Evolutionary conservation across 108 stramenopile species (phyloP).

Genomic region (Cylindrotheca fusiformis): DNA sequence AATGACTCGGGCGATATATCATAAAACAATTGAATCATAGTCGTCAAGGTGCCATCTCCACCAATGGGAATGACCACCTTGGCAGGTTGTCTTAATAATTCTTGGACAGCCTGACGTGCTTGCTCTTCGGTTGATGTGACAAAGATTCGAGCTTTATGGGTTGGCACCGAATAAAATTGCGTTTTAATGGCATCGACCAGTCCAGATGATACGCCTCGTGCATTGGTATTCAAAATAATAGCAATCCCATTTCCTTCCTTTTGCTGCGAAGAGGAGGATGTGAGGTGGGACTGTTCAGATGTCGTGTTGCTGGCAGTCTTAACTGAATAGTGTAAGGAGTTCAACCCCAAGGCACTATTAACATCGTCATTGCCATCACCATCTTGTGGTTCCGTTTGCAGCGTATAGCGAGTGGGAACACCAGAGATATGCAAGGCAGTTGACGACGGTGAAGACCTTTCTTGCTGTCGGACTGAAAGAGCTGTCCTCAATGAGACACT

Average conservation of each 20-base stretch:
- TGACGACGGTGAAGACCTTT: too few relatives aligned
- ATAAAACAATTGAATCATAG: slow-evolving; percentile 35
- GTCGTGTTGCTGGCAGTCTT: too few relatives aligned
- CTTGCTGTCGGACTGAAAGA: too few relatives aligned
- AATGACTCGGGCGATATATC: slow-evolving; percentile 16
- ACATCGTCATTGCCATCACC: neutral
- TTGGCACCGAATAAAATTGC: slow-evolving; percentile 12
- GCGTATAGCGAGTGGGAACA: too few relatives aligned
- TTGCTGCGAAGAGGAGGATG: too few relatives aligned
- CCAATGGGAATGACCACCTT: slow-evolving; percentile 59
- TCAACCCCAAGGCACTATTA: too few relatives aligned
- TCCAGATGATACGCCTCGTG: slow-evolving; percentile 39
- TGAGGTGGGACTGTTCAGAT: too few relatives aligned
- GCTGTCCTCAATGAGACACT: too few relatives aligned
- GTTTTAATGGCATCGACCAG: slow-evolving; percentile 23
- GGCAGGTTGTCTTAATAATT: slow-evolving; percentile 13
- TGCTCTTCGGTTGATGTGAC: slow-evolving; percentile 54
- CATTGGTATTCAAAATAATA: slow-evolving; percentile 61
- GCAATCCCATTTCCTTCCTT: slow-evolving; percentile 20
- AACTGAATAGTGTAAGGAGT: too few relatives aligned
- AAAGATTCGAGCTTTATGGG: slow-evolving; percentile 24
- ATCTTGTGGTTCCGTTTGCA: too few relatives aligned
- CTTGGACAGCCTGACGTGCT: slow-evolving; percentile 11
- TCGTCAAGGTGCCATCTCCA: slow-evolving; percentile 70
- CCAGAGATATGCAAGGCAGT: too few relatives aligned